These are phyloP conservation scores for Lolium multiflorum DNA, from an alignment of 176 grass and related monocot species.

Conservation along the genomic window DNA sequence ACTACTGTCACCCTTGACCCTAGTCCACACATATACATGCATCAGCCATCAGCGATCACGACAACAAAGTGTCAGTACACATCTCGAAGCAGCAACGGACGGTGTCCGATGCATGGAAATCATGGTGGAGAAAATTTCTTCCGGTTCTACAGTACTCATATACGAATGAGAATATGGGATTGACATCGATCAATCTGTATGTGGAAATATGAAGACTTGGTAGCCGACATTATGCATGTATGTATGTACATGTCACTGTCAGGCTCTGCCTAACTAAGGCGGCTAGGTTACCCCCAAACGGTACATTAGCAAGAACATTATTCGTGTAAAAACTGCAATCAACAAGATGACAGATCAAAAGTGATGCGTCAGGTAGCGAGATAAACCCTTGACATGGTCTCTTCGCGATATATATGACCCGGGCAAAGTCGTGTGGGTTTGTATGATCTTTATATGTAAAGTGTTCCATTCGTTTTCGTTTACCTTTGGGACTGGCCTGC, in stretches of 20 bases:
- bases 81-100: background rate
- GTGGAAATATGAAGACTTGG: no score
- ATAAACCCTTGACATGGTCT: constrained; percentile 11
- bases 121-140: background rate
- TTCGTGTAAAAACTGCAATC: background rate
- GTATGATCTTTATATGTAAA: background rate
- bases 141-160: background rate
- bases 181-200: no score
- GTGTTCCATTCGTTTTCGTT: background rate
- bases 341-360: background rate
- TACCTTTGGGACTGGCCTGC: background rate
- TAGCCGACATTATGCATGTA: background rate
- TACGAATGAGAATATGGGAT: background rate
- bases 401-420: background rate
- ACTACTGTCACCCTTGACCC: background rate
- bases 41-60: background rate
- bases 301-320: background rate
- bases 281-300: background rate
- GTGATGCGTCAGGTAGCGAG: background rate
- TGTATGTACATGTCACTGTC: background rate
- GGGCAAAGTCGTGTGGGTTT: background rate
- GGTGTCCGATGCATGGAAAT: background rate
- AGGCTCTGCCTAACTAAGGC: background rate
- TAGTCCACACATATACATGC: background rate
- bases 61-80: background rate